Evolutionary conservation across 1,284 basidiomycete species (phyloP), one percentile per base, ranked within the genome.

Genomic region (Cutaneotrichosporon sp.): DNA sequence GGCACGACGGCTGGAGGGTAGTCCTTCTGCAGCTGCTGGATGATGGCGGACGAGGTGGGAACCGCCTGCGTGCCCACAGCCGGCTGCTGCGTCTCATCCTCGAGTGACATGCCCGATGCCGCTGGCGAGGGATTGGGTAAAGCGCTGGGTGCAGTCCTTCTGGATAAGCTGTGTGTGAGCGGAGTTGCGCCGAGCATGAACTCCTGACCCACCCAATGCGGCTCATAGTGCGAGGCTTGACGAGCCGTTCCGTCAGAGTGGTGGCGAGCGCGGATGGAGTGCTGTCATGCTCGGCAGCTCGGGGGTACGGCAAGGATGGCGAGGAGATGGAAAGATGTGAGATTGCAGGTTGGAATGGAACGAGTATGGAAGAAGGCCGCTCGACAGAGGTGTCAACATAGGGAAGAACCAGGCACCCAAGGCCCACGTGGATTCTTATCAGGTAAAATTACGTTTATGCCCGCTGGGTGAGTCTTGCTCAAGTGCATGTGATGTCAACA

Each of bases 151-250:
- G 10, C n/a, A 17, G 20, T 31, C 7, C 29, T 16, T 19, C 26
- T 46, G 3, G 51, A 43, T 3, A 43, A 14, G 31, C 48, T 49
- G 37, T 9, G 7, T 16, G 38, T 26, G 14, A 31, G 29, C n/a
- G n/a, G n/a, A n/a, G n/a, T n/a, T n/a, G n/a, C n/a, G n/a, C n/a
- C n/a, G n/a, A n/a, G n/a, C n/a, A n/a, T n/a, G n/a, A n/a, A n/a
- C n/a, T n/a, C n/a, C n/a, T n/a, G n/a, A 53, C 66, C 43, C 47
- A 70, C 66, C 42, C 48, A 14, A 54, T 37, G 3, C 33, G 20
- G 24, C 44, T 25, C 27, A 32, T 31, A 45, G 11, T 16, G 5
- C 20, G 38, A 8, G 9, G 26, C 5, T 20, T n/a, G 9, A 20
- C 27, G 17, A 44, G 42, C 38, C 38, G 38, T 41, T 41, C 38